phyloP scores from a whole-genome alignment of 1,284 basidiomycete genomes.

The Hymenochaete sp. region DNA sequence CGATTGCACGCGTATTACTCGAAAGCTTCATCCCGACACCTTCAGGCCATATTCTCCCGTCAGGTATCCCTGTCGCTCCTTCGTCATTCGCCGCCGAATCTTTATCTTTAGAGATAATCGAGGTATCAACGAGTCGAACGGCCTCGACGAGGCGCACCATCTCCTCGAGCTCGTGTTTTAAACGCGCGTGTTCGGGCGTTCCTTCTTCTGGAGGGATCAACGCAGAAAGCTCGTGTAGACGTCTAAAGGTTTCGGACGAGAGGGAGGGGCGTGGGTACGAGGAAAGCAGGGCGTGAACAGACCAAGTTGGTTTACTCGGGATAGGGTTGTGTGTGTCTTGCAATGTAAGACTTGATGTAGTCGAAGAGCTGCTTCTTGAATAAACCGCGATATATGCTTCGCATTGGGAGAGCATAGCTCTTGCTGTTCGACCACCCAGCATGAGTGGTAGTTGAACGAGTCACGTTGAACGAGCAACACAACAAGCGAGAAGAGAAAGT shows the following conservation, averaged over 20 bases:
- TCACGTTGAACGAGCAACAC: no score
- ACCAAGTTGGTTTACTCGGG: slow-evolving; percentile 63
- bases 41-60: slow-evolving; percentile 38
- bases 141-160: slow-evolving; percentile 70
- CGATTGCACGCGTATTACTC: slow-evolving; percentile 13
- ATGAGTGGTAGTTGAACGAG: no score
- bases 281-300: slow-evolving; percentile 60
- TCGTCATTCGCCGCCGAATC: slow-evolving; percentile 17
- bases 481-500: no score
- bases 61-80: slow-evolving; percentile 27
- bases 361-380: no score
- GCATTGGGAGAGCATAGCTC: no score
- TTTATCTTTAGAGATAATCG: slow-evolving; percentile 18
- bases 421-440: no score
- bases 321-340: no score
- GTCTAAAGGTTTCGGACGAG: slow-evolving; percentile 44
- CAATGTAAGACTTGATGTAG: no score
- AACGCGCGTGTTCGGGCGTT: slow-evolving; percentile 38
- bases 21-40: slow-evolving; percentile 29
- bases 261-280: slow-evolving; percentile 64
- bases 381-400: no score
- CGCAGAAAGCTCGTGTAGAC: slow-evolving; percentile 61
- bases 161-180: slow-evolving; percentile 55
- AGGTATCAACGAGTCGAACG: slow-evolving; percentile 50
- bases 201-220: slow-evolving; percentile 52